phyloP scores from a whole-genome alignment of 2,329 filamentous ascomycete genomes.

The Fusarium guadeloupense region DNA sequence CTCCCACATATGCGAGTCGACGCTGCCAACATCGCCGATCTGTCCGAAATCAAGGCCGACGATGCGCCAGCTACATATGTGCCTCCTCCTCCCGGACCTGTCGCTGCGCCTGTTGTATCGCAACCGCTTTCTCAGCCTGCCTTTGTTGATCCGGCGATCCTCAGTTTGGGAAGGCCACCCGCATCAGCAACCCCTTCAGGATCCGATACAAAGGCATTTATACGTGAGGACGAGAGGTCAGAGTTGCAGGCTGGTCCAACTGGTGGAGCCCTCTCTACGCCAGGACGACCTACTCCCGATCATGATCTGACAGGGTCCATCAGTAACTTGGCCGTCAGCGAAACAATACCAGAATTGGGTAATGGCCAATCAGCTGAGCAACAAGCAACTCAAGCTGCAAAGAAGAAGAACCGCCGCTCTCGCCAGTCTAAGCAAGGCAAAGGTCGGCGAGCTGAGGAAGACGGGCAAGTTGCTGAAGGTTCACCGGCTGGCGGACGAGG shows the following conservation, averaged over 20 bases:
- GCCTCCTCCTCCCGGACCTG: conserved; percentile 39
- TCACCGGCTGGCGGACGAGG: conserved; percentile 51
- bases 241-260: conserved; percentile 26
- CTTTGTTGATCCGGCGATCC: conserved; percentile 84
- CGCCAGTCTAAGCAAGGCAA: conserved; percentile 48
- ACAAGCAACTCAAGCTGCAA: conserved; percentile 38
- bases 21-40: conserved; percentile 56
- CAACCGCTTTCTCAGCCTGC: conserved; percentile 48
- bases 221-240: conserved; percentile 14
- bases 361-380: conserved; percentile 33
- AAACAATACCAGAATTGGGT: conserved; percentile 18
- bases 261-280: conserved; percentile 23
- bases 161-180: conserved; percentile 69
- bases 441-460: conserved; percentile 42
- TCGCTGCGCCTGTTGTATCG: conserved; percentile 41
- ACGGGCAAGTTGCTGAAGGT: conserved; percentile 36
- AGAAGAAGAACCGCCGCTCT: conserved; percentile 47
- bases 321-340: conserved; percentile 39
- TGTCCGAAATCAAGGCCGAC: conserved; percentile 52
- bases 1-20: conserved; percentile 56
- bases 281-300: conserved; percentile 34
- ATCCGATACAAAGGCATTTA: conserved; percentile 22
- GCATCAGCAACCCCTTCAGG: conserved; percentile 42
- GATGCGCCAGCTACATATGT: conserved; percentile 42
- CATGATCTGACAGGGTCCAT: conserved; percentile 42